A percentile compares a stretch with the other conserved stretches of the same genome.
These are phyloP conservation scores for Penicillium egyptiacum DNA, from an alignment of 495 filamentous ascomycete species.

Conservation along the genomic window DNA sequence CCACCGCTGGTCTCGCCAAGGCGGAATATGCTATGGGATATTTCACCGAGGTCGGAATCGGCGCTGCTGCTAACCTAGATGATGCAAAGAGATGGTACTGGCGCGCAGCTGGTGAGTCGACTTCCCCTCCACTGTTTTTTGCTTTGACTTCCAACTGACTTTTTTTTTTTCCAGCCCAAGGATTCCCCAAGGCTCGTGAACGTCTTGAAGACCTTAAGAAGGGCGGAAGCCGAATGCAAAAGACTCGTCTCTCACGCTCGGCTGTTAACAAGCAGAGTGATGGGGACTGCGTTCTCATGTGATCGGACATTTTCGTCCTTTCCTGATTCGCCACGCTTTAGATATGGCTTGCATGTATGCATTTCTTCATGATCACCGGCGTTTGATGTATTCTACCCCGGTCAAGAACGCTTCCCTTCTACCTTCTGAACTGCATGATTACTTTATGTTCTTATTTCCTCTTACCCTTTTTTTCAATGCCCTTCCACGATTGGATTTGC, in stretches of 20 bases:
- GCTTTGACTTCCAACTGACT: constrained; percentile 14
- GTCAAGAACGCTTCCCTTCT: constrained; percentile 8
- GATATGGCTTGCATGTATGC: constrained; percentile 12
- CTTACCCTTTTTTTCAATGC: background rate
- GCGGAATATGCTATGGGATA: constrained; percentile 98
- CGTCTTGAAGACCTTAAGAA: constrained; percentile 89
- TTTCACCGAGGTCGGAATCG: constrained; percentile 94
- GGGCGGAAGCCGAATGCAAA: constrained; percentile 65
- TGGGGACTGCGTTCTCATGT: constrained; percentile 82
- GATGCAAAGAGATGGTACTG: constrained; percentile 99
- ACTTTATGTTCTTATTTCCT: constrained; percentile 2
- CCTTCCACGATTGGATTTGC: background rate
- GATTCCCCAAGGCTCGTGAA: constrained; percentile 88
- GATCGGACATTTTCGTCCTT: constrained; percentile 3
- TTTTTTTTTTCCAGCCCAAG: constrained; percentile 63
- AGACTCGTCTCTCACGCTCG: constrained; percentile 79
- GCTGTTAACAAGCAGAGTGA: constrained; percentile 82
- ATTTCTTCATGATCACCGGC: constrained; percentile 23
- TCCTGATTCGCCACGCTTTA: background rate
- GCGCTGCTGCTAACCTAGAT: constrained; percentile 79
- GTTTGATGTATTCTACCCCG: constrained; percentile 11
- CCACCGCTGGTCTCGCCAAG: constrained; percentile 78
- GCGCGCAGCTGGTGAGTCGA: constrained; percentile 86
- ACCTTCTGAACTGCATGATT: constrained; percentile 20
- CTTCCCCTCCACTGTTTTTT: constrained; percentile 5